Evolutionary conservation across 108 stramenopile species (phyloP).

Genomic region (Schizochytrium sp.): DNA sequence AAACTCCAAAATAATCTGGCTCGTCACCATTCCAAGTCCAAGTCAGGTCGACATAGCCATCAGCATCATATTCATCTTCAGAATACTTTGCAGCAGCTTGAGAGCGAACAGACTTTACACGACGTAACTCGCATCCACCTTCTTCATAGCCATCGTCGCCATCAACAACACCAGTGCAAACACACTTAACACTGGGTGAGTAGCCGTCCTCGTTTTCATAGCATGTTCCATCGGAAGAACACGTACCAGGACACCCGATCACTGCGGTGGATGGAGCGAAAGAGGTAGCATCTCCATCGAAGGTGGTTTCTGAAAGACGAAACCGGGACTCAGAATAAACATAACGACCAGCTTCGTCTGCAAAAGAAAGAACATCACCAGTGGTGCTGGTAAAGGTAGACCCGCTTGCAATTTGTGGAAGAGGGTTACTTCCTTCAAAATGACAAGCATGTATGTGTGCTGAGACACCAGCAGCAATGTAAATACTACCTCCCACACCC

Average conservation of each 20-base stretch:
- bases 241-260: not conserved
- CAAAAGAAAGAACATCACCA: not conserved
- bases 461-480: not conserved
- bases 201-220: not conserved
- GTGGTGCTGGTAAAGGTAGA: not conserved
- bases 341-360: not conserved
- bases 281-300: not conserved
- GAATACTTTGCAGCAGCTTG: not conserved
- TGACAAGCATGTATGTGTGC: slow-evolving; percentile 1
- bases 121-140: not conserved
- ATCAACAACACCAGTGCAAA: not conserved
- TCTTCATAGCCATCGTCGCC: slow-evolving; percentile 19
- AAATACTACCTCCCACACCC: not conserved
- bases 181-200: not conserved
- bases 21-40: not conserved
- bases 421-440: not conserved
- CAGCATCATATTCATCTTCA: not conserved
- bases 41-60: not conserved
- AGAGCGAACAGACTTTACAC: not conserved
- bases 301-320: slow-evolving; percentile 27
- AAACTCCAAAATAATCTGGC: not conserved
- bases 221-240: not conserved
- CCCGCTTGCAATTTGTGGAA: not conserved
- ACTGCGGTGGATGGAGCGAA: slow-evolving; percentile 8
- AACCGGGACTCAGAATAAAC: slow-evolving; percentile 16